These are phyloP conservation scores for Exobasidium cylindrosporum DNA, from an alignment of 1,284 basidiomycete species.

Conservation along the genomic window DNA sequence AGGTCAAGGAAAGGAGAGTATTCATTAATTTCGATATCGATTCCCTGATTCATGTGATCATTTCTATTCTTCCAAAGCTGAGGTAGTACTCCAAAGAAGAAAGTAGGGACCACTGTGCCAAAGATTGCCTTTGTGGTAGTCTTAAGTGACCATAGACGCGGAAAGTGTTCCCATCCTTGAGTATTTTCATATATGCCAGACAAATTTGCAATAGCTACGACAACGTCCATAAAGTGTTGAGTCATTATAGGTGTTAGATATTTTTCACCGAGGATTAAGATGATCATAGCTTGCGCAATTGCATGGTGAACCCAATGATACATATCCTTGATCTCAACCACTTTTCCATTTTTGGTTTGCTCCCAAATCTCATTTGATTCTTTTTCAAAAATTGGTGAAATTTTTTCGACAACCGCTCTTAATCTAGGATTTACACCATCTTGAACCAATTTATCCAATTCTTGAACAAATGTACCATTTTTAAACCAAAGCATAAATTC, in stretches of 20 bases:
- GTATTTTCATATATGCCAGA: constrained; percentile 21
- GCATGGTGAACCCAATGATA: constrained; percentile 17
- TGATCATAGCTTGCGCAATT: constrained; percentile 18
- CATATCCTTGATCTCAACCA: constrained; percentile 13
- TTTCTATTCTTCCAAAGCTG: constrained; percentile 13
- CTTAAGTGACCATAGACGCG: constrained; percentile 15
- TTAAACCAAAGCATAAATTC: constrained; percentile 23
- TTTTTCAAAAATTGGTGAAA: constrained; percentile 15
- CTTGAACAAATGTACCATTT: constrained; percentile 19
- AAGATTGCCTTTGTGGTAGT: constrained; percentile 18
- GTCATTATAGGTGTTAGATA: constrained; percentile 17
- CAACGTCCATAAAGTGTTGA: constrained; percentile 16
- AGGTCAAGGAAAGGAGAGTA: constrained; percentile 18
- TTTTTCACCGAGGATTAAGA: constrained; percentile 17
- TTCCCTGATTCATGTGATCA: constrained; percentile 13
- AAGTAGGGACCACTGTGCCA: constrained; percentile 14
- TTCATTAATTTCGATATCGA: constrained; percentile 12
- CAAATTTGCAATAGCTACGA: constrained; percentile 16
- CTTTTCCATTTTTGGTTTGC: constrained; percentile 5
- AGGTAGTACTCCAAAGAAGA: constrained; percentile 20
- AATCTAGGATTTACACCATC: constrained; percentile 17
- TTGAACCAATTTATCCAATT: constrained; percentile 16
- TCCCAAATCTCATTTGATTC: constrained; percentile 13
- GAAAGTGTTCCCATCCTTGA: constrained; percentile 11
- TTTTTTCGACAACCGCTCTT: constrained; percentile 16